Base-by-base conservation (phyloP, 202 grass and related monocot genomes). In the Panicum virgatum region DNA sequence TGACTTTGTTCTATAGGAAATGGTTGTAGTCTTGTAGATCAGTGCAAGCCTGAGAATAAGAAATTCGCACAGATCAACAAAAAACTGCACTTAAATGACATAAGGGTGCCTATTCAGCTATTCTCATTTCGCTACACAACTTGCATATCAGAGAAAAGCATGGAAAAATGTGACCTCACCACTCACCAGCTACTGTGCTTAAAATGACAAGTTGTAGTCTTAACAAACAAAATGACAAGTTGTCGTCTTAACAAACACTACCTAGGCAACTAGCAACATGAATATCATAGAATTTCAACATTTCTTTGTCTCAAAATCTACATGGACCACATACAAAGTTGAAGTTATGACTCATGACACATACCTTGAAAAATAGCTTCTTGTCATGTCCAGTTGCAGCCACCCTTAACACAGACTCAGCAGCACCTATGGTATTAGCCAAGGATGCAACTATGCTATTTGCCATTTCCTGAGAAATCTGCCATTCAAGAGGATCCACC, bases 401-500 rank as follows among this genome's bases (percentile, higher is more conserved):
- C 72, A 96, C 96, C 30, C 93, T 88, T 79, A 99, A 87, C 68
- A 99, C 96, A 85, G 96, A 99, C 9, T 99, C 96, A 4, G 96
- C 85, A 62, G 96, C 96, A 75, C 96, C 93, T 45, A 99, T 54
- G 22, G 96, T 99, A 67, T 99, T 99, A 58, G 93, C 96, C 84
- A 94, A 87, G 36, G 91, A 96, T 56, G 96, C 96, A 90, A 91
- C 90, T 80, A 99, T 85, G 27, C 85, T 79, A 83, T 99, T 99
- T 53, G 93, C 96, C 83, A 90, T 92, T 70, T 99, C 96, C 43
- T 99, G 89, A 58, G 96, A 96, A 75, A 96, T 92, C 68, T 99
- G 93, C 93, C 96, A 99, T 75, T 99, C 93, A 64, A 99, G 89
- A 53, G 96, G 96, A 92, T 99, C 96, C 43, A 99, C 93, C 47